Base-by-base conservation (phyloP, 2,329 filamentous ascomycete species). In the Graphilbum fragrans region DNA sequence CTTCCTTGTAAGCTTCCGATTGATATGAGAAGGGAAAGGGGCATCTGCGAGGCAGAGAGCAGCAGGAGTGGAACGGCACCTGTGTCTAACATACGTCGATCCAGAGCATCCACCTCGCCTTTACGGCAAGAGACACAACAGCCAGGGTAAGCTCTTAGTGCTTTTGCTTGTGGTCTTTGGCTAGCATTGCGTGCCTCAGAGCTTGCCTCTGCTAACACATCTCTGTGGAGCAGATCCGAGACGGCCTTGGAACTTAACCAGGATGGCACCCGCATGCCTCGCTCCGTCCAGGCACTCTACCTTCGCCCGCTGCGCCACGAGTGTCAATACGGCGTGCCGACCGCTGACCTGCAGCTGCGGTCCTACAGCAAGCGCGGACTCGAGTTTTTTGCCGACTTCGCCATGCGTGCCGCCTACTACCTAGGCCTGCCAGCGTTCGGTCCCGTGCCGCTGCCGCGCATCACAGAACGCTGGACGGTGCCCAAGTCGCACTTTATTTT, bases 301-400 rank as follows among this genome's bases (percentile, higher is more conserved):
- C 74, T 95, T 38, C 77, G 81, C 48, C 90, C 92, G 16, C 70
- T 96, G 39, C 85, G 83, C 53, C 80, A 84, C 48, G 67, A 77
- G 56, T 70, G 83, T 36, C 62, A 80, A 54, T 80, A 85, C 56
- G 86, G 86, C 39, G 74, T 94, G 29, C 87, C 87, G 12, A 78
- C 83, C 11, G 94, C 86, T 66, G 82, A 95, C 59, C 78, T 98
- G 27, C 92, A 98, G 59, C 67, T 98, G 38, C 86, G 92, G 51
- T 94, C 90, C 27, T 98, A 86, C 70, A 87, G 75, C 54, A 69
- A 88, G 29, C 86, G 87, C 45, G 92, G 94, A 52, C 77, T 98
- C 45, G 86, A 94, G 54, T 88, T 95, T 65, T 95, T 94, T 58
- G 73, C 82, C 61, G 92, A 98, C 65, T 96, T 98, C 58, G 87